These are phyloP conservation scores for Nepenthes gracilis DNA, from an alignment of 148 eudicot species.

Conservation along the genomic window DNA sequence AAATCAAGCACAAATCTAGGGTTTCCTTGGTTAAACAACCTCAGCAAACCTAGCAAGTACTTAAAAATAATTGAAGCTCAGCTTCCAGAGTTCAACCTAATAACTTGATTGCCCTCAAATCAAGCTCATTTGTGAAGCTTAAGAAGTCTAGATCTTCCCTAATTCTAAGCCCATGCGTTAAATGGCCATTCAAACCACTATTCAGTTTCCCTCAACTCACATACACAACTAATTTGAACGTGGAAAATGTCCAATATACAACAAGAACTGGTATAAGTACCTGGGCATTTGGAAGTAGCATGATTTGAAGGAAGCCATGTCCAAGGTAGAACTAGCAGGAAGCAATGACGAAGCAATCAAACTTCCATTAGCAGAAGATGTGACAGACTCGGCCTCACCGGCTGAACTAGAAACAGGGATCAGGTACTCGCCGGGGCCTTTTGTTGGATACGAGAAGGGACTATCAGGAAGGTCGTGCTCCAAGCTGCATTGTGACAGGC, in stretches of 20 bases:
- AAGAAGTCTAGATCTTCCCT: too few relatives aligned
- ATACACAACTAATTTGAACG: too few relatives aligned
- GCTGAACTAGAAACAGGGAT: conserved; percentile 23
- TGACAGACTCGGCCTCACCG: conserved; percentile 10
- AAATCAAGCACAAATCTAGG: too few relatives aligned
- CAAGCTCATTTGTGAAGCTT: too few relatives aligned
- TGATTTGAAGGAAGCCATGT: conserved; percentile 32
- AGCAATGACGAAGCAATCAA: conserved; percentile 24
- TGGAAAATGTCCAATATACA: neutral
- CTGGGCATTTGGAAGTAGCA: conserved; percentile 66
- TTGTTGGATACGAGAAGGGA: conserved; percentile 79
- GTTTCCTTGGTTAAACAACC: too few relatives aligned
- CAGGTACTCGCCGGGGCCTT: conserved; percentile 28
- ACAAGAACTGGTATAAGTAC: conserved; percentile 14
- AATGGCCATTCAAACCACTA: too few relatives aligned
- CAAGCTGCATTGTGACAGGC: conserved; percentile 33
- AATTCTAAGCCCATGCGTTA: too few relatives aligned
- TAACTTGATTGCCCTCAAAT: too few relatives aligned
- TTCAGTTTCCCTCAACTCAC: too few relatives aligned
- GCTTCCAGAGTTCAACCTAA: too few relatives aligned
- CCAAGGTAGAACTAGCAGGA: conserved; percentile 21
- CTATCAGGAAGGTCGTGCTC: conserved; percentile 80
- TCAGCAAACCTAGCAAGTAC: too few relatives aligned
- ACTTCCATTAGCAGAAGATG: neutral
- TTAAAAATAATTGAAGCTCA: too few relatives aligned